Evolutionary conservation across 306 rosid species (phyloP).

Genomic region (Acacia acuminata): DNA sequence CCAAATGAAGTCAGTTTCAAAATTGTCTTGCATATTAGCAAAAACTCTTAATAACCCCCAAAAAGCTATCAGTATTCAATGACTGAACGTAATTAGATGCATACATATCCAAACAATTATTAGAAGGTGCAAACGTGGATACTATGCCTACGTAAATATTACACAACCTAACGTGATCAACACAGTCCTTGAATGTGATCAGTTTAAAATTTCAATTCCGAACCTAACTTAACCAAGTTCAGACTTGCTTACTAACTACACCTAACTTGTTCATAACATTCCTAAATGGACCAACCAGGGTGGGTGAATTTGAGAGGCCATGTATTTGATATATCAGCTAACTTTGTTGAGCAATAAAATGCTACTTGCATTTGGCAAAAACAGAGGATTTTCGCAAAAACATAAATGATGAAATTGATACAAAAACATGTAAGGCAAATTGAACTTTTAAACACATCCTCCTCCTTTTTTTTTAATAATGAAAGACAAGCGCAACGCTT

Average conservation of each 20-base stretch:
- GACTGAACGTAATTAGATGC: background rate
- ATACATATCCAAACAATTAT: background rate
- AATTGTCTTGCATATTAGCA: background rate
- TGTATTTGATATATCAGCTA: background rate
- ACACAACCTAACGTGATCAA: background rate
- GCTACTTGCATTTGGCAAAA: background rate
- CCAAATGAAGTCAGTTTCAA: background rate
- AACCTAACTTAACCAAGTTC: background rate
- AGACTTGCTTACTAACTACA: background rate
- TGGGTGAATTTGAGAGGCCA: background rate
- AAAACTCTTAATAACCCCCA: background rate
- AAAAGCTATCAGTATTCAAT: background rate
- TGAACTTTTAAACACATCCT: background rate
- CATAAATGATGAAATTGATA: background rate
- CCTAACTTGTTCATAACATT: background rate
- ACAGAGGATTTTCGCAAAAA: background rate
- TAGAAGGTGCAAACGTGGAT: background rate
- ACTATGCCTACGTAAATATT: background rate
- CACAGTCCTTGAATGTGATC: background rate
- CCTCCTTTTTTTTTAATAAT: too few species aligned
- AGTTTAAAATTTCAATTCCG: background rate
- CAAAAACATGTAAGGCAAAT: background rate
- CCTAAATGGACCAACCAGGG: background rate
- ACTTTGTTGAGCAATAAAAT: background rate
- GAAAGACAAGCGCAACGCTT: too few species aligned